Evolutionary conservation across 441 rosid genomes (phyloP), one percentile per base, ranked within the genome.

Genomic region (Dalechampia spathulata): DNA sequence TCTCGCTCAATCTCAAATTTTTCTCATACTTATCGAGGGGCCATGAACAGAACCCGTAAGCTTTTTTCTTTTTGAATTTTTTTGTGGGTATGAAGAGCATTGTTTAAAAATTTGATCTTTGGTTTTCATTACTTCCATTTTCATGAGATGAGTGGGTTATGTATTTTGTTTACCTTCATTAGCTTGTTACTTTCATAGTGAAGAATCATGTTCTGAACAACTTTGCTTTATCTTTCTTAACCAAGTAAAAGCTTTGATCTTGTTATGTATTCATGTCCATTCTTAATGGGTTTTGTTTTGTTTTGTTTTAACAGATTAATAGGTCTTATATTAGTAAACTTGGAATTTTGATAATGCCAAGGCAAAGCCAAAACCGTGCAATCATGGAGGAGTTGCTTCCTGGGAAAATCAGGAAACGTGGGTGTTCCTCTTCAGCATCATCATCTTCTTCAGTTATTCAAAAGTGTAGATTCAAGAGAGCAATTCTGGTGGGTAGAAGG

Each of bases 371-470:
- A 43, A 75, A 69, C 43, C 69, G 77, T 43, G 74, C 61, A 26
- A 42, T 41, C 32, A 64, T 78, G 72, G 90, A 80, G 68, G 78
- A 74, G 55, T 67, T 82, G 23, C 78, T 89, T 1, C 83, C 78
- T 0, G 92, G 92, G 2, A 93, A 93, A 72, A 87, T 93, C 69
- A 77, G 99, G 66, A 92, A 92, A 59, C 90, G 99, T 4, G 97
- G 89, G 43, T 83, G 87, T 63, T 89, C 88, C 1, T 75, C 99
- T 0, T 82, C 99, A n/a, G 88, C 96, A 8, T 90, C 99, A 0
- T 93, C 97, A 1, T 78, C 99, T 5, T 89, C 99, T 9, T 89
- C 99, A 15, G 27, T 87, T 42, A 72, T 87, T 55, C 84, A 78
- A 22, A 87, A 80, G 64, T 90, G 87, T 68, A 67, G 90, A 42